Evolutionary conservation across 768 basidiomycete species (phyloP).

Genomic region (Dictyophora rubrovolvata): DNA sequence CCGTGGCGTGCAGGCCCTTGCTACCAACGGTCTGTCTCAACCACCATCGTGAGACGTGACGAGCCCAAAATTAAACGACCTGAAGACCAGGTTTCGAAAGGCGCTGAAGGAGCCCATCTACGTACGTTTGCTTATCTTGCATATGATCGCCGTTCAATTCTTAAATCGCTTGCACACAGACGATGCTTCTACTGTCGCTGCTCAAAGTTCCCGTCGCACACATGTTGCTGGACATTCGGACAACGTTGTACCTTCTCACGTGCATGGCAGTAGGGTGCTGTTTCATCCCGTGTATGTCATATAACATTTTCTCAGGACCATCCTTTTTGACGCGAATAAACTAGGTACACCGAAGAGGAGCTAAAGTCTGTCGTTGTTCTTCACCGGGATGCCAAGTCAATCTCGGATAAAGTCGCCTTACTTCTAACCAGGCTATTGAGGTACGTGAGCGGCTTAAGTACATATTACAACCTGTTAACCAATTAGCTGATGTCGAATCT

Average conservation of each 20-base stretch:
- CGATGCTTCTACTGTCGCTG: neutral
- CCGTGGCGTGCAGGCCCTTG: no score
- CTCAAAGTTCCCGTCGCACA: neutral
- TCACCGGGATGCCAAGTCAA: constrained; percentile 49
- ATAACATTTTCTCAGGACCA: neutral
- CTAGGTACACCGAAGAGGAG: constrained; percentile 56
- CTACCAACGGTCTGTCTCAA: neutral
- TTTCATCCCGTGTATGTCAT: constrained; percentile 64
- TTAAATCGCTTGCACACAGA: neutral
- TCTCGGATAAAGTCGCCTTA: constrained; percentile 66
- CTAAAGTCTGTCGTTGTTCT: constrained; percentile 67
- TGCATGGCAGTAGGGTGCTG: constrained; percentile 76
- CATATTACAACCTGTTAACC: neutral
- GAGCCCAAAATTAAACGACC: neutral
- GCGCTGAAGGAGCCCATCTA: constrained; percentile 3
- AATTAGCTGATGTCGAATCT: neutral
- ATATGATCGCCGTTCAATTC: neutral
- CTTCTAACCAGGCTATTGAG: constrained; percentile 48
- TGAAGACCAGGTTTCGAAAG: neutral
- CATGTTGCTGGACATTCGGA: neutral
- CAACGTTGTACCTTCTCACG: neutral
- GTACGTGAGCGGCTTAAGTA: constrained; percentile 18
- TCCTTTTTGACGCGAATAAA: neutral
- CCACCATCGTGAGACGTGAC: neutral
- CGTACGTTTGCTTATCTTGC: neutral